Evolutionary conservation across 352 stramenopile genomes (phyloP), one percentile per base, ranked within the genome.

Genomic region (Pythium volutum): DNA sequence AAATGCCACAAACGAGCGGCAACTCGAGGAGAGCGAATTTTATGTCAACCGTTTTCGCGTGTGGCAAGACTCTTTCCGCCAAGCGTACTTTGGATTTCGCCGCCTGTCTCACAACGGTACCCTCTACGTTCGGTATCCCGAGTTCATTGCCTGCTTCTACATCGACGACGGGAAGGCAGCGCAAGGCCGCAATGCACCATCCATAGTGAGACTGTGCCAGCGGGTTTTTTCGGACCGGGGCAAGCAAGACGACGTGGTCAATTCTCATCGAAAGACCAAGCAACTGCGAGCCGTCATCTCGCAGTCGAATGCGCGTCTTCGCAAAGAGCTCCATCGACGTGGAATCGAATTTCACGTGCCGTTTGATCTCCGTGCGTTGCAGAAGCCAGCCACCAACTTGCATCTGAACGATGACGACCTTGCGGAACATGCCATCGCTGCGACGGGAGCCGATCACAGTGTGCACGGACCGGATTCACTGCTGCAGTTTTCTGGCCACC

Each of bases 21-120:
- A 86, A 43, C 27, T 68, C 4, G 65, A 72, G 36, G 65, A 72
- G 33, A 62, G 39, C 26, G 66, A 69, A 16, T 92, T 88, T 53
- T 86, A 87, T n/a, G 66, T 69, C 14, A 55, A 77, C 9, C 71
- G 83, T 2, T 77, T 86, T 56, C 66, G 75, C 15, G 72, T 73
- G 4, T 93, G 83, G 83, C 81, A 91, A 52, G 71, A 84, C 25
- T 67, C 81, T 20, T 88, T 93, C 58, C 81, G 75, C 23, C 69
- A 89, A 36, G 68, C 79, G 22, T 93, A 93, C 59, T 77, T 89
- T 62, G 71, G 66, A 11, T 87, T 89, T 29, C 83, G 79, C 7
- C 66, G 31, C 25, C 26, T 47, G 22, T 1, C 41, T 4, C 38
- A 25, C 20, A 26, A 31, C 11, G 23, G 49, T 29, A 43, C 11